Percentiles rank a stretch among this genome's conserved stretches.
Evolutionary conservation across 768 basidiomycete species (phyloP).

Genomic region (Boletus rubescentipes): DNA sequence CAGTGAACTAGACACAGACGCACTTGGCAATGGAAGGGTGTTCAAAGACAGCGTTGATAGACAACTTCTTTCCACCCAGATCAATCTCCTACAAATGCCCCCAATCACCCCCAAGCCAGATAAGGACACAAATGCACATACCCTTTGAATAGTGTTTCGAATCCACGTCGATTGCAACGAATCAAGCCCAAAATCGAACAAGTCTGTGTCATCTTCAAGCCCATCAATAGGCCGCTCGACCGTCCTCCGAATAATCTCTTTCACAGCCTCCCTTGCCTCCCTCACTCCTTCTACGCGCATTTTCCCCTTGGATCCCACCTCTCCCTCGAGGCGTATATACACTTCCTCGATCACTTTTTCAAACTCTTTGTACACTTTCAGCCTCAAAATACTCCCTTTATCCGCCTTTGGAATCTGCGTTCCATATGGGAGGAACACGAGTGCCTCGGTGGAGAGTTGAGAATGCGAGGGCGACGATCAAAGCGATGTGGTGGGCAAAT

Average conservation of each 20-base stretch:
- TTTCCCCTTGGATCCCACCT: conserved; percentile 29
- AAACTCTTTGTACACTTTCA: conserved; percentile 51
- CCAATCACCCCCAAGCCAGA: conserved; percentile 16
- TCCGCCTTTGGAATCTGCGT: conserved; percentile 50
- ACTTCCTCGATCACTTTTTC: conserved; percentile 41
- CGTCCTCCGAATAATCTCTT: conserved; percentile 20
- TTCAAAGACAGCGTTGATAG: conserved; percentile 46
- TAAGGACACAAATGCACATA: conserved; percentile 27
- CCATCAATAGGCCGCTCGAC: conserved; percentile 16
- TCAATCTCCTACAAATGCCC: conserved; percentile 13
- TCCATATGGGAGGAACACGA: conserved; percentile 47
- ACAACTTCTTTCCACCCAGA: conserved; percentile 21
- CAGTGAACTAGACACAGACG: background rate
- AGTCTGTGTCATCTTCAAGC: conserved; percentile 36
- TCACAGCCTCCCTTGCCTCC: conserved; percentile 13
- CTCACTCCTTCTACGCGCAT: conserved; percentile 2
- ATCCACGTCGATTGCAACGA: conserved; percentile 53
- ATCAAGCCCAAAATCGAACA: conserved; percentile 52
- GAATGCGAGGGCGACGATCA: conserved; percentile 52
- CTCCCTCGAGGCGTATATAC: conserved; percentile 44
- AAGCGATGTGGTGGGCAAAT: conserved; percentile 35
- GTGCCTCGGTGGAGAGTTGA: conserved; percentile 47
- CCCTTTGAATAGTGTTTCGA: conserved; percentile 46
- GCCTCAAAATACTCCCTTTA: conserved; percentile 50
- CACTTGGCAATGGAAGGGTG: conserved; percentile 44